Conservation (phyloP, 1,284 basidiomycete genomes). For the Ceratobasidium sp. region DNA sequence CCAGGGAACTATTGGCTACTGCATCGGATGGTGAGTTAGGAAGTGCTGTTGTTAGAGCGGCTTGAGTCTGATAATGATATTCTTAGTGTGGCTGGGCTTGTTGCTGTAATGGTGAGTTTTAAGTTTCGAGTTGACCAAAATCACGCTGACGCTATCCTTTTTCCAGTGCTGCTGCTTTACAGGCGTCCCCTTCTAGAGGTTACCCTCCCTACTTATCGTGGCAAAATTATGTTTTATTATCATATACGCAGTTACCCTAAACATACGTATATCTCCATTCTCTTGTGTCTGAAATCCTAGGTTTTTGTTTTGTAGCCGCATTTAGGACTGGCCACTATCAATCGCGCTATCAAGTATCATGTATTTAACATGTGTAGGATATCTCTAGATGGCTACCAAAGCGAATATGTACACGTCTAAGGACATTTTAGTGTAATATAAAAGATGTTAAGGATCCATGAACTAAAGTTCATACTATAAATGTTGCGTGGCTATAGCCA, state of each 20-base stretch:
- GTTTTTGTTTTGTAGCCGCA: neutral
- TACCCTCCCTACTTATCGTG: neutral
- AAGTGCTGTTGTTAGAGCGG: no score
- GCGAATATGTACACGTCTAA: no score
- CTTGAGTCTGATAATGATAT: slow-evolving; percentile 1
- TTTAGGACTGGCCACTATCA: neutral
- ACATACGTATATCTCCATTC: neutral
- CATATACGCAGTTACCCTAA: slow-evolving; percentile 26
- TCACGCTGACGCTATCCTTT: neutral
- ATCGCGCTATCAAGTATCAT: neutral
- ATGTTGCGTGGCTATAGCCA: no score
- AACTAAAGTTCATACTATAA: no score
- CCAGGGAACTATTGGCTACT: no score
- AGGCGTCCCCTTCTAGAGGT: slow-evolving; percentile 6
- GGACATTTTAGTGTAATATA: no score
- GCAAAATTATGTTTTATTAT: neutral
- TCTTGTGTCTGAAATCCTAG: neutral
- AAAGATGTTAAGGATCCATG: no score
- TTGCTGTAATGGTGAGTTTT: slow-evolving; percentile 26
- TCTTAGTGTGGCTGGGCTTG: slow-evolving; percentile 10
- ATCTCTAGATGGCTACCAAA: no score
- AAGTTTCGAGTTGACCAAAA: neutral
- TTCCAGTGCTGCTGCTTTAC: slow-evolving; percentile 34
- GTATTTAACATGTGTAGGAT: neutral
- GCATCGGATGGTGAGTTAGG: slow-evolving; percentile 20